Evolutionary conservation across 2,329 filamentous ascomycete species (phyloP).

Genomic region (Davidsoniella neocaledoniae): DNA sequence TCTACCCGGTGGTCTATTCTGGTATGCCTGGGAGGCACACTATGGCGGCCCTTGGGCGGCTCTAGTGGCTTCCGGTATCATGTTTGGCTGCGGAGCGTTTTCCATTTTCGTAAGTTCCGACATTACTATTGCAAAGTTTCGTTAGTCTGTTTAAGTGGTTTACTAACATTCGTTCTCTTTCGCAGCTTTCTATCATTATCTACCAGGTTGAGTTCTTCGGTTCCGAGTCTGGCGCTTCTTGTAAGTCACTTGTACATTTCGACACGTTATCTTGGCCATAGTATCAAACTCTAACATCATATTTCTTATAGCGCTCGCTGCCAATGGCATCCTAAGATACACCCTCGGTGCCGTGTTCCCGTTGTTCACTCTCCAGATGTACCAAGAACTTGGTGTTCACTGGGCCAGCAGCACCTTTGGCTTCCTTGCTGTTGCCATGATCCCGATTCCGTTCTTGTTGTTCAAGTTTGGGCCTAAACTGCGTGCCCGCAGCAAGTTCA

Average conservation of each 20-base stretch:
- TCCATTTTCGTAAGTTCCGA: conserved; percentile 33
- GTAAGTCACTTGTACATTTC: conserved; percentile 7
- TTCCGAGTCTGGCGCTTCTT: conserved; percentile 13
- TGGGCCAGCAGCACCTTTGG: conserved; percentile 32
- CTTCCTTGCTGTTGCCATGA: conserved; percentile 29
- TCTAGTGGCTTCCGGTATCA: conserved; percentile 32
- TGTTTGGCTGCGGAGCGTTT: conserved; percentile 44
- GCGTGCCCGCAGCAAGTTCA: conserved; percentile 14
- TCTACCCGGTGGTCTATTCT: conserved; percentile 37
- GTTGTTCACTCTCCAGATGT: conserved; percentile 42
- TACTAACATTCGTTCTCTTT: conserved; percentile 12
- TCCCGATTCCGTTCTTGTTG: conserved; percentile 36
- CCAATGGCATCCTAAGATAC: conserved; percentile 42
- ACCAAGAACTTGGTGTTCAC: conserved; percentile 24
- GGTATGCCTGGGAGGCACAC: conserved; percentile 41
- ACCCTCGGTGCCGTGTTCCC: conserved; percentile 39
- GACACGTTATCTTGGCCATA: not conserved
- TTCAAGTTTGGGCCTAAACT: conserved; percentile 31
- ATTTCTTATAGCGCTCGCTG: conserved; percentile 40
- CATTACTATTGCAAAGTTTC: not conserved
- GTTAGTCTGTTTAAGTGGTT: not conserved
- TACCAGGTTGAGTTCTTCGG: conserved; percentile 15
- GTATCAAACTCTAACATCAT: conserved; percentile 27
- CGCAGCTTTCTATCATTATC: conserved; percentile 12
- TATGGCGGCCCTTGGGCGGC: conserved; percentile 31